Conservation (phyloP, 176 grass and related monocot genomes). For the Saccharum officinarum region DNA sequence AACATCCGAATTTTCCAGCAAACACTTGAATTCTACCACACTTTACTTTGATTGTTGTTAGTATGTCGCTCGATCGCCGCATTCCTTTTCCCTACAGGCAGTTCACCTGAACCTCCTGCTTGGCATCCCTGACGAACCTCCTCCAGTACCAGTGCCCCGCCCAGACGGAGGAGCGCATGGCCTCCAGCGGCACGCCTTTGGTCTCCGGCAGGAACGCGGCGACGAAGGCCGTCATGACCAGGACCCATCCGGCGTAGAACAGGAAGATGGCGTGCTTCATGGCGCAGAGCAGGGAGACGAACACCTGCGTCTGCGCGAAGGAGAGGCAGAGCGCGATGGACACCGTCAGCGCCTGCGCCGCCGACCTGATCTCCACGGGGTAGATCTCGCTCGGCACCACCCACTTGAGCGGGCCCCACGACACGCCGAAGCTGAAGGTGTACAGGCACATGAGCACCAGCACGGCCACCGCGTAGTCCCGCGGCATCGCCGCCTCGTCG, state of each 20-base stretch:
- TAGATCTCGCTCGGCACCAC: constrained; percentile 66
- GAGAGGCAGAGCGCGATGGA: constrained; percentile 52
- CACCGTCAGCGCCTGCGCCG: constrained; percentile 53
- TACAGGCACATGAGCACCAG: constrained; percentile 52
- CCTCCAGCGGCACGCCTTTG: constrained; percentile 68
- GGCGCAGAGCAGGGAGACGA: constrained; percentile 60
- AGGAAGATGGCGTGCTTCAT: constrained; percentile 41
- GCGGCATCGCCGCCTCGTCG: constrained; percentile 15
- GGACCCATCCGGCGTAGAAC: constrained; percentile 64
- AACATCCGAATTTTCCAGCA: background rate
- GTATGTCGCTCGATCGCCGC: background rate
- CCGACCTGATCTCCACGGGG: constrained; percentile 65
- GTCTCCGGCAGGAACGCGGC: constrained; percentile 74
- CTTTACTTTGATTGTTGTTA: background rate
- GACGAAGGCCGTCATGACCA: constrained; percentile 65
- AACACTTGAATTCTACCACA: background rate
- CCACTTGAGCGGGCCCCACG: constrained; percentile 74
- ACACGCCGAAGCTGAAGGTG: constrained; percentile 58
- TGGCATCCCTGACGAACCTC: constrained; percentile 39
- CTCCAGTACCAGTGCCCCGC: constrained; percentile 65
- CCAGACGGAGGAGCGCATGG: constrained; percentile 41
- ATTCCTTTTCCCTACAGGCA: background rate
- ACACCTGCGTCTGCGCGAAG: constrained; percentile 62
- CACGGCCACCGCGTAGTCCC: constrained; percentile 40
- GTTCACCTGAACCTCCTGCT: constrained; percentile 20